Base-by-base conservation (phyloP, 2,329 filamentous ascomycete species). In the Phaeosphaeriaceae sp. region DNA sequence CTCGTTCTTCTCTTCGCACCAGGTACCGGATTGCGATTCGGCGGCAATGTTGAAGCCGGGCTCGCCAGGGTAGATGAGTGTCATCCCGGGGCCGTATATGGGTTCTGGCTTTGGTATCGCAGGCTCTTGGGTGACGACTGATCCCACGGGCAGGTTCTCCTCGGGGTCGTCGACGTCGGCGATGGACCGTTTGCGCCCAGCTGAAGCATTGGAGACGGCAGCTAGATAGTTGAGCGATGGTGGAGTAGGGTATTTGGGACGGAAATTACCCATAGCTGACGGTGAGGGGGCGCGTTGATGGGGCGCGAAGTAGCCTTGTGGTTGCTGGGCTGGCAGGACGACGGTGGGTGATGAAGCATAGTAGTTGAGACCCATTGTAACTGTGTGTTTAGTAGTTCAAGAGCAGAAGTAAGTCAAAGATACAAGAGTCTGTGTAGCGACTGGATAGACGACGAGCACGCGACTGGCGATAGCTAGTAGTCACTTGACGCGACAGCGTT, bases 81-180 rank as follows among this genome's bases (percentile, higher is more conserved):
- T 86, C 89, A 91, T 92, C 63, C 89, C 90, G 54, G 87, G 86
- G 57, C 89, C 89, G 64, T 89, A 90, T 66, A 88, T 80, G 81
- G 89, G 90, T 68, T 88, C 86, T 52, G 87, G 84, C 73, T 89
- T 87, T 19, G 84, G 79, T 70, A 86, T 85, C 48, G 83, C 80
- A 66, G 83, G 79, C 48, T 79, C 70, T 58, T 79, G 74, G 54
- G 78, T 69, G 52, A 77, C 62, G 58, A 81, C 77, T 55, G 82
- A 75, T 75, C 85, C 84, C 70, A 88, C 78, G 71, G 77, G 77
- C 50, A 70, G 70, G 49, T 79, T 78, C 58, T 87, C 83, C 65
- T 88, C 85, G 53, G 91, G 86, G 68, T 91, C 91, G 68, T 91
- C 91, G 56, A 90, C 89, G 76, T 93, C 90, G 70, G 91, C 89